These are phyloP conservation scores for Globisporangium megalacanthum DNA, from an alignment of 352 stramenopile genomes.

Conservation along the genomic window DNA sequence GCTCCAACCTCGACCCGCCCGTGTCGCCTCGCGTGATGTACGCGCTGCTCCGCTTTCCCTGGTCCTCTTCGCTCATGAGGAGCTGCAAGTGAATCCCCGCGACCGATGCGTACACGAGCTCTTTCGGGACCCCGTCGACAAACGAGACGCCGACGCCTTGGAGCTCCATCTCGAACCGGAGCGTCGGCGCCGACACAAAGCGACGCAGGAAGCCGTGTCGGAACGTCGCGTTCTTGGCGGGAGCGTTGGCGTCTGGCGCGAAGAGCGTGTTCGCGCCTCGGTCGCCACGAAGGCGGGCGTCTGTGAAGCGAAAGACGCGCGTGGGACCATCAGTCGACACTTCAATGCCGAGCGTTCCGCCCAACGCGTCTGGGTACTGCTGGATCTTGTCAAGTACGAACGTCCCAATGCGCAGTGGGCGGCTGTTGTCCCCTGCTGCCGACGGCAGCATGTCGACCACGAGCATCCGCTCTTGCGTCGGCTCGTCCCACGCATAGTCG, in stretches of 20 bases:
- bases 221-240: constrained; percentile 3
- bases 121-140: constrained; percentile 64
- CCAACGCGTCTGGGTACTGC: constrained; percentile 66
- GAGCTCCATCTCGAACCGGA: constrained; percentile 50
- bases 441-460: constrained; percentile 88
- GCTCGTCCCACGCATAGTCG: constrained; percentile 87
- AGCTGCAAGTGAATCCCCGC: constrained; percentile 60
- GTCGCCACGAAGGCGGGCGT: constrained; percentile 65
- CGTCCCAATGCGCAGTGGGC: constrained; percentile 74
- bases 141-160: constrained; percentile 77
- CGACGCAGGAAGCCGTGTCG: constrained; percentile 27
- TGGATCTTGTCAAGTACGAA: constrained; percentile 84
- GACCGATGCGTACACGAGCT: constrained; percentile 76
- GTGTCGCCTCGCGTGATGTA: constrained; percentile 42
- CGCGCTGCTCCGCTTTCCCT: constrained; percentile 18
- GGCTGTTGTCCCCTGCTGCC: constrained; percentile 81
- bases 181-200: constrained; percentile 43
- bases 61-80: constrained; percentile 42
- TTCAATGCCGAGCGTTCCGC: constrained; percentile 72
- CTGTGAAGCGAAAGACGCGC: constrained; percentile 81
- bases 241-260: neutral
- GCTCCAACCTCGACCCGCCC: constrained; percentile 45
- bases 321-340: constrained; percentile 83
- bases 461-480: constrained; percentile 67
- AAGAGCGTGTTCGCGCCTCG: constrained; percentile 16